A percentile compares a stretch with the other conserved stretches of the same genome.
These are phyloP conservation scores for Pestalotiopsis sp. DNA, from an alignment of 2,329 filamentous ascomycete genomes.

Conservation along the genomic window DNA sequence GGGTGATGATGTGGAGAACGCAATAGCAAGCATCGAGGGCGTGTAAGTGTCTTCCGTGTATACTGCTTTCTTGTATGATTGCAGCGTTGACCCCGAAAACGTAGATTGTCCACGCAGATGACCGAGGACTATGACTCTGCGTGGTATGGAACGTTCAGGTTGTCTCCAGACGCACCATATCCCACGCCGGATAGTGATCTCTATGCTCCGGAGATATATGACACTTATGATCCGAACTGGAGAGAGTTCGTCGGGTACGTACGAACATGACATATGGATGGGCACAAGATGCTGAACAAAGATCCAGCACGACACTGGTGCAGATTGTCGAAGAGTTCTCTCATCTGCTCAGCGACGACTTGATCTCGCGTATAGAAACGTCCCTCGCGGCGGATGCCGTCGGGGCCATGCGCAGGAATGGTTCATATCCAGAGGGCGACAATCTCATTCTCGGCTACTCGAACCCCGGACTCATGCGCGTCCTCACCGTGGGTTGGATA, in stretches of 20 bases:
- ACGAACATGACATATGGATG: neutral
- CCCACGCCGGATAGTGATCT: conserved; percentile 35
- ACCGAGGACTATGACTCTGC: conserved; percentile 38
- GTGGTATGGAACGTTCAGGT: conserved; percentile 44
- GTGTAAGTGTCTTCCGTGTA: conserved; percentile 26
- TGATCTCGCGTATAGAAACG: conserved; percentile 38
- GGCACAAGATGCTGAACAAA: neutral
- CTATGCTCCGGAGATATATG: conserved; percentile 37
- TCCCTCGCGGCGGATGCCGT: conserved; percentile 38
- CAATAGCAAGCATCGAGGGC: conserved; percentile 36
- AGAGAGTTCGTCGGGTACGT: conserved; percentile 38
- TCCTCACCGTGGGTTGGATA: conserved; percentile 42
- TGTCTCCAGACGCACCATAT: conserved; percentile 41
- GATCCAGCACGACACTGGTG: conserved; percentile 32
- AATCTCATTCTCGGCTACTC: conserved; percentile 42
- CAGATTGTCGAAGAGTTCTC: conserved; percentile 38
- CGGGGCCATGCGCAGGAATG: conserved; percentile 42
- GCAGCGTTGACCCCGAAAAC: neutral
- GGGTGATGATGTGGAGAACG: conserved; percentile 36
- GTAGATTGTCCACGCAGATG: conserved; percentile 36
- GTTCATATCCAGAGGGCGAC: conserved; percentile 38
- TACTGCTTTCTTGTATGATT: neutral
- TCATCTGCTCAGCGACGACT: conserved; percentile 30
- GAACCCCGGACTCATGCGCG: conserved; percentile 45
- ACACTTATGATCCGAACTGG: conserved; percentile 37